Conservation (phyloP, 1,139 yeast species). For the Protomyces lactucae-debilis region DNA sequence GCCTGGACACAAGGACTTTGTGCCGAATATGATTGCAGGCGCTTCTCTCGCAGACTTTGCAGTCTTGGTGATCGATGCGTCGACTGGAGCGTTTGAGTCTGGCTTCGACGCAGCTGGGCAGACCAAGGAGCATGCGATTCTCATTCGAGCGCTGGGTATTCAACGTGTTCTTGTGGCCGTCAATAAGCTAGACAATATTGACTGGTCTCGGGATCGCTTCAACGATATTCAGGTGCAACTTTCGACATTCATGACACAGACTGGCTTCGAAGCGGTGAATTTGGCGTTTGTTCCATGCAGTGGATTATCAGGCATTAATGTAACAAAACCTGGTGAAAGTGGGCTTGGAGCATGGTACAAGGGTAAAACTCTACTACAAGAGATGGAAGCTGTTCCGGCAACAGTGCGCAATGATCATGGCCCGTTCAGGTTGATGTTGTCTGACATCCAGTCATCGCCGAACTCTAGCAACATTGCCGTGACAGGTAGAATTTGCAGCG, state of each 20-base stretch:
- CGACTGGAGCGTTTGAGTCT: constrained; percentile 79
- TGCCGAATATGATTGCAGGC: constrained; percentile 98
- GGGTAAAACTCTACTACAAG: constrained; percentile 6
- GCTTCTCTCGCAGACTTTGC: constrained; percentile 79
- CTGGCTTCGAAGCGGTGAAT: constrained; percentile 54
- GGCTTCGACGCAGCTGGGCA: constrained; percentile 87
- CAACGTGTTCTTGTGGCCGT: constrained; percentile 68
- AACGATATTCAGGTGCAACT: constrained; percentile 58
- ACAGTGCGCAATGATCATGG: constrained; percentile 6
- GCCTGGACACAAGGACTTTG: constrained; percentile 96
- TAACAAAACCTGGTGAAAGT: constrained; percentile 46
- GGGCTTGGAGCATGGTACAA: constrained; percentile 28
- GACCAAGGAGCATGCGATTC: constrained; percentile 84
- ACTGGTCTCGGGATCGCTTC: constrained; percentile 66
- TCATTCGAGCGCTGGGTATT: constrained; percentile 82
- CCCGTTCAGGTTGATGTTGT: constrained; percentile 14
- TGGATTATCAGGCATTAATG: constrained; percentile 80
- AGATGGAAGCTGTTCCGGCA: background rate
- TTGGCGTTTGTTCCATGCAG: constrained; percentile 74
- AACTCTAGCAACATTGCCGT: constrained; percentile 22
- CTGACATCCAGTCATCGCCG: constrained; percentile 15
- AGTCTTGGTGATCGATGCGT: constrained; percentile 68
- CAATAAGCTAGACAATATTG: constrained; percentile 76
- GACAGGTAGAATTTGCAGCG: constrained; percentile 4
- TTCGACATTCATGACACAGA: constrained; percentile 54